Evolutionary conservation across 2,329 filamentous ascomycete species (phyloP).

Genomic region (Passalora sequoiae): DNA sequence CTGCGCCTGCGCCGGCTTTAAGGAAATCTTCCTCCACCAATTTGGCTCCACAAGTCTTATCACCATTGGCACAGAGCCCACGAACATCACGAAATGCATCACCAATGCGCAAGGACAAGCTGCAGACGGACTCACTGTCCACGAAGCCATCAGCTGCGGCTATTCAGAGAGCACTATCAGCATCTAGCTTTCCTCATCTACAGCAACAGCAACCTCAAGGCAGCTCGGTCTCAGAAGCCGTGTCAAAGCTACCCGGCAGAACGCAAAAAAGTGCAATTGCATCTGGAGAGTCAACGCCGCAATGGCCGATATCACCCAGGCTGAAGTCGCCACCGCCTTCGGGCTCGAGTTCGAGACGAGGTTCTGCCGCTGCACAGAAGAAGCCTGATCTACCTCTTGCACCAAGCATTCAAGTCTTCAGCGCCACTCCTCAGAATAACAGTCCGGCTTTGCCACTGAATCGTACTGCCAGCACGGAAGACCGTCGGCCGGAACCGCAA

Average conservation of each 20-base stretch:
- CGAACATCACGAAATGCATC: conserved; percentile 46
- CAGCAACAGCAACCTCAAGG: conserved; percentile 40
- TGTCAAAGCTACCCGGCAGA: conserved; percentile 55
- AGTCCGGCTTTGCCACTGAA: conserved; percentile 27
- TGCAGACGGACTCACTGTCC: conserved; percentile 29
- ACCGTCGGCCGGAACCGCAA: conserved; percentile 37
- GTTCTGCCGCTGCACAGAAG: conserved; percentile 32
- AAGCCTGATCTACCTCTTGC: conserved; percentile 38
- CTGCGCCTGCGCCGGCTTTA: conserved; percentile 18
- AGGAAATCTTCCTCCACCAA: conserved; percentile 29
- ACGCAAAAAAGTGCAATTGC: conserved; percentile 54
- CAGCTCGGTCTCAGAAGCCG: conserved; percentile 52
- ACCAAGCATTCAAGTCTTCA: conserved; percentile 44
- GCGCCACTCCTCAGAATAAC: conserved; percentile 38
- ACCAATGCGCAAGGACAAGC: conserved; percentile 45
- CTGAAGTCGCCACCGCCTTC: conserved; percentile 67
- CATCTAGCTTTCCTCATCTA: conserved; percentile 62
- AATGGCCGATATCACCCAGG: conserved; percentile 74
- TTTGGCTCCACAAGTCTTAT: conserved; percentile 23
- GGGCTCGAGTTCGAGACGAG: conserved; percentile 40
- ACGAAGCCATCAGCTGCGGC: conserved; percentile 57
- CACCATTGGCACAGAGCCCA: conserved; percentile 41
- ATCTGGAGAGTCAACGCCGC: conserved; percentile 48
- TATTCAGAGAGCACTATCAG: conserved; percentile 63
- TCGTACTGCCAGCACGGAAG: conserved; percentile 21